Conservation (phyloP, 2,329 filamentous ascomycete genomes). For the Blastomyces parvus region DNA sequence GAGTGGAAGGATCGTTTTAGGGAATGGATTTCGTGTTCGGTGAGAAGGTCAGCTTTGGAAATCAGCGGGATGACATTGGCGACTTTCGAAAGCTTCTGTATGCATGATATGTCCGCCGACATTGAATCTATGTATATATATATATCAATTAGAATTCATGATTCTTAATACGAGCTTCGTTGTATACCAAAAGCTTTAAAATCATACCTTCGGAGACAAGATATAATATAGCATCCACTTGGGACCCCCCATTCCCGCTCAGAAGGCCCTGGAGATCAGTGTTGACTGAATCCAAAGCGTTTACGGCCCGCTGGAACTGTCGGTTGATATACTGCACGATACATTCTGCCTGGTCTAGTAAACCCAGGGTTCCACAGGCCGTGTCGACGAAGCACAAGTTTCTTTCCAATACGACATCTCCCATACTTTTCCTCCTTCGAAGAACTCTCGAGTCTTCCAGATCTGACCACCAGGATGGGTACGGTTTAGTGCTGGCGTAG, state of each 20-base stretch:
- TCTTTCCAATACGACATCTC: constrained; percentile 71
- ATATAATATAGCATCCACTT: constrained; percentile 80
- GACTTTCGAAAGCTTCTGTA: constrained; percentile 58
- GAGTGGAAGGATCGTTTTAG: constrained; percentile 47
- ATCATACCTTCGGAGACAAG: constrained; percentile 60
- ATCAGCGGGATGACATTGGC: constrained; percentile 83
- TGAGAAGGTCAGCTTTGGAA: constrained; percentile 63
- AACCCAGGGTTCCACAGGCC: constrained; percentile 48
- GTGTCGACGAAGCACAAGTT: constrained; percentile 94
- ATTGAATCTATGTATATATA: constrained; percentile 44
- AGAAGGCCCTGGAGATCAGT: constrained; percentile 67
- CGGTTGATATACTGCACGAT: constrained; percentile 65
- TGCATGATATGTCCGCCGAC: constrained; percentile 58
- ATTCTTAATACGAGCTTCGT: neutral
- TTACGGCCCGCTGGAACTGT: constrained; percentile 54
- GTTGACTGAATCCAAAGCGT: constrained; percentile 55
- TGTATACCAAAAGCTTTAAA: neutral
- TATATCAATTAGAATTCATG: constrained; percentile 9
- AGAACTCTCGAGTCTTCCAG: constrained; percentile 55
- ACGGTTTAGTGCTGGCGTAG: constrained; percentile 71
- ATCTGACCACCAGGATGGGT: constrained; percentile 83
- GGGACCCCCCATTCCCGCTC: constrained; percentile 69
- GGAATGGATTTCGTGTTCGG: constrained; percentile 45
- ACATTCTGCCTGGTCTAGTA: constrained; percentile 45
- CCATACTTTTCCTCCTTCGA: constrained; percentile 58